These are phyloP conservation scores for Fusarium bactridioides DNA, from an alignment of 2,329 filamentous ascomycete species.

Conservation along the genomic window DNA sequence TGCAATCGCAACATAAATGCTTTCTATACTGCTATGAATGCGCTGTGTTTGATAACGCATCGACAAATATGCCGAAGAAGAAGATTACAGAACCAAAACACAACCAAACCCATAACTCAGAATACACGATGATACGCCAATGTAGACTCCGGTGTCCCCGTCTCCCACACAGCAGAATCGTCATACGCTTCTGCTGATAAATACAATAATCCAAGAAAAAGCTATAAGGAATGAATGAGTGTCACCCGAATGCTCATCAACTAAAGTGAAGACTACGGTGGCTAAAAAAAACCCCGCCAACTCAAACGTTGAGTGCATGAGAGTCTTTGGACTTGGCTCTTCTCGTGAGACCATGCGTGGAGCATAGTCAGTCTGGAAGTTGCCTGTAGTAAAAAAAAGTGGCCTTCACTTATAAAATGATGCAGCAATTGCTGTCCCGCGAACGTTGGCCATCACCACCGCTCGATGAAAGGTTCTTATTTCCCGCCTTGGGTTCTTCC, in stretches of 20 bases:
- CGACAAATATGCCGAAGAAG: conserved; percentile 12
- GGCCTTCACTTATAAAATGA: conserved; percentile 55
- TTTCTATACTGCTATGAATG: conserved; percentile 47
- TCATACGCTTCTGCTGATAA: conserved; percentile 36
- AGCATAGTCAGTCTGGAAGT: background rate
- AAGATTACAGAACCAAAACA: conserved; percentile 33
- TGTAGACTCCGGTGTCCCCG: conserved; percentile 41
- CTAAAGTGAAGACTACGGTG: background rate
- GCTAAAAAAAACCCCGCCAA: background rate
- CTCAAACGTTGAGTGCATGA: conserved; percentile 3
- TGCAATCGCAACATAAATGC: conserved; percentile 20
- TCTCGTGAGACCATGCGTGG: background rate
- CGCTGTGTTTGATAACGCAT: conserved; percentile 21
- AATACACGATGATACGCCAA: conserved; percentile 43
- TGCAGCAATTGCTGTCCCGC: conserved; percentile 57
- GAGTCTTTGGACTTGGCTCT: conserved; percentile 6
- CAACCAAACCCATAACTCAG: conserved; percentile 34
- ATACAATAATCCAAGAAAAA: conserved; percentile 36
- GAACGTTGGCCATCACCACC: conserved; percentile 52
- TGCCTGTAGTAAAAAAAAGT: conserved; percentile 2
- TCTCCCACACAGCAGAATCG: conserved; percentile 36
- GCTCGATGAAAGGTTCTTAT: conserved; percentile 55
- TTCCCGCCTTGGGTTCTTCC: conserved; percentile 75
- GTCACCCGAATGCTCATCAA: background rate
- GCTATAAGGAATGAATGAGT: conserved; percentile 27